phyloP scores from a whole-genome alignment of 1,139 yeast species.

The Suhomyces guaymorum region DNA sequence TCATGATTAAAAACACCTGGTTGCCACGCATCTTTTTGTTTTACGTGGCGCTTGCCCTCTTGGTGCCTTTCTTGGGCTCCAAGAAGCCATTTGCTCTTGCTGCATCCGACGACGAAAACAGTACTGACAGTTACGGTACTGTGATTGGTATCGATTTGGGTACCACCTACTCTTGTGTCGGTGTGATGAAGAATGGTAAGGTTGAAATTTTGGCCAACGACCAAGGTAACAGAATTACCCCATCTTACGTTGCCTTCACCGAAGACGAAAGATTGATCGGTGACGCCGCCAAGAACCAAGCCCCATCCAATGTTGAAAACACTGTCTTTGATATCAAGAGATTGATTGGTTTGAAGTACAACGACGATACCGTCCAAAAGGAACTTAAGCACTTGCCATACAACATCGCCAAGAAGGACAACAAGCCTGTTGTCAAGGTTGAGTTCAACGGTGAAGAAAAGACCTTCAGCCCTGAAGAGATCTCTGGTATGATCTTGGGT shows the following conservation, averaged over 20 bases:
- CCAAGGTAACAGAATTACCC: slow-evolving; percentile 95
- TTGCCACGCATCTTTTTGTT: slow-evolving; percentile 22
- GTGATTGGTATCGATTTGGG: slow-evolving; percentile 90
- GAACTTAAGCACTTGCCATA: slow-evolving; percentile 84
- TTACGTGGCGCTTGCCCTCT: slow-evolving; percentile 21
- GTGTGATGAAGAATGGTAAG: slow-evolving; percentile 88
- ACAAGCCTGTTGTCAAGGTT: slow-evolving; percentile 81
- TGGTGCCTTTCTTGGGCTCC: slow-evolving; percentile 19
- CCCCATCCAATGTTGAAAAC: slow-evolving; percentile 75
- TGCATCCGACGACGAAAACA: slow-evolving; percentile 37
- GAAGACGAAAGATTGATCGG: slow-evolving; percentile 88
- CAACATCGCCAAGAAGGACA: slow-evolving; percentile 63
- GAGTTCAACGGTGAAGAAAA: slow-evolving; percentile 60
- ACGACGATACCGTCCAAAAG: slow-evolving; percentile 74
- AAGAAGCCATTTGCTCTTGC: slow-evolving; percentile 26
- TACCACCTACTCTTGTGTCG: slow-evolving; percentile 88
- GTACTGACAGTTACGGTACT: slow-evolving; percentile 65
- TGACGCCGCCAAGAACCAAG: slow-evolving; percentile 94
- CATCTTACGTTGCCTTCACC: slow-evolving; percentile 85
- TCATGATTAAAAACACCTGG: slow-evolving; percentile 19
- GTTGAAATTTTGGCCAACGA: slow-evolving; percentile 93
- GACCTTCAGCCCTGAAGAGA: slow-evolving; percentile 83
- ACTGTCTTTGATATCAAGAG: slow-evolving; percentile 87
- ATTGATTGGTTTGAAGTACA: slow-evolving; percentile 76
- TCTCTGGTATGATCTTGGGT: slow-evolving; percentile 86